A percentile compares a stretch with the other conserved stretches of the same genome.
These are phyloP conservation scores for Pelargonium cotyledonis DNA, from an alignment of 441 rosid genomes.

Conservation along the genomic window DNA sequence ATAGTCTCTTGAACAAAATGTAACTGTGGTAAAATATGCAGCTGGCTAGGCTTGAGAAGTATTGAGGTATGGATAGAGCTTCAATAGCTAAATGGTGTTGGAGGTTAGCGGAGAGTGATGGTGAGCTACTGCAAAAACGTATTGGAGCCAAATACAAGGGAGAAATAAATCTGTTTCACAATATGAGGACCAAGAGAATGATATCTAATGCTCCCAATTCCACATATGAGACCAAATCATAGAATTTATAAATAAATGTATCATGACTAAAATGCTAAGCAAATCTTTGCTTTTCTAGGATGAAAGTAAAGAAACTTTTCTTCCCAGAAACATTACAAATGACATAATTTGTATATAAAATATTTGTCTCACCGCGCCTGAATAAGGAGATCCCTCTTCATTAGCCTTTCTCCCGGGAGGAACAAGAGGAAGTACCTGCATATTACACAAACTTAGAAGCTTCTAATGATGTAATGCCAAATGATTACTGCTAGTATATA, in stretches of 20 bases:
- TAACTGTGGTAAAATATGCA: no score
- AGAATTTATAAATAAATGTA: neutral
- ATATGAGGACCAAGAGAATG: neutral
- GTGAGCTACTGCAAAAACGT: no score
- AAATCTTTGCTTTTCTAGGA: neutral
- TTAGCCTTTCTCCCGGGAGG: slow-evolving; percentile 63
- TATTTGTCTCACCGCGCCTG: slow-evolving; percentile 62
- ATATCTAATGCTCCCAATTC: neutral
- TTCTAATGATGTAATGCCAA: neutral
- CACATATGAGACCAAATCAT: neutral
- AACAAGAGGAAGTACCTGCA: slow-evolving; percentile 93
- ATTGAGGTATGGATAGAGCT: no score
- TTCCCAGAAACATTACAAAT: slow-evolving; percentile 2
- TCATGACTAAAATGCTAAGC: neutral
- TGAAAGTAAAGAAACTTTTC: neutral
- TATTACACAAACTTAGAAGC: neutral
- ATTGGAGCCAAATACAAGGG: no score
- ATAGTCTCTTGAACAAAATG: no score
- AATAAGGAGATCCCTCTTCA: slow-evolving; percentile 76
- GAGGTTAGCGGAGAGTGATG: no score
- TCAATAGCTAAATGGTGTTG: no score
- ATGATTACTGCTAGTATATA: neutral
- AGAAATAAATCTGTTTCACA: no score
- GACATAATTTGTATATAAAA: neutral
- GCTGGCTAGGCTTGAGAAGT: no score